These are phyloP conservation scores for Lablab purpureus DNA, from an alignment of 306 rosid species.

Conservation along the genomic window DNA sequence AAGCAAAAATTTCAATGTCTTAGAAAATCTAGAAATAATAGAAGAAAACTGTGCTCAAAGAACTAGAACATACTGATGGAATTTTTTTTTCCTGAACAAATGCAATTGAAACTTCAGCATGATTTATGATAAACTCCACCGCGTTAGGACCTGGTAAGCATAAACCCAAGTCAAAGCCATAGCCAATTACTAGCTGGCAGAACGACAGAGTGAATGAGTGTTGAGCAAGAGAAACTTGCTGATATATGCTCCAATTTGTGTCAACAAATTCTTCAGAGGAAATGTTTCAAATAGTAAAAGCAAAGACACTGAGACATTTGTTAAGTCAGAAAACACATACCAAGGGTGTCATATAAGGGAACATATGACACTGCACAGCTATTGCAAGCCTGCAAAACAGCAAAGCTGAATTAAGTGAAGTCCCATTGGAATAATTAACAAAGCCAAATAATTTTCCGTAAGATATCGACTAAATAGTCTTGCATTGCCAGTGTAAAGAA, in stretches of 20 bases:
- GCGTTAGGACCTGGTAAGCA: slow-evolving; percentile 82
- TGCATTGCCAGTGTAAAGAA: neutral
- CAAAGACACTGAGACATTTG: slow-evolving; percentile 16
- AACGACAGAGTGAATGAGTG: neutral
- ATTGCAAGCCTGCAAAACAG: slow-evolving; percentile 76
- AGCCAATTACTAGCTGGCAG: slow-evolving; percentile 1
- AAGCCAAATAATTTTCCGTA: neutral
- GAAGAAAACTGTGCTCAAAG: slow-evolving; percentile 1
- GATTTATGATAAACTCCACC: slow-evolving; percentile 88
- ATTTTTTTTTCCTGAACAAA: slow-evolving; percentile 91
- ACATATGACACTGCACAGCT: slow-evolving; percentile 77
- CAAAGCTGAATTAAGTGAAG: slow-evolving; percentile 7
- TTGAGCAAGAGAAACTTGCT: neutral
- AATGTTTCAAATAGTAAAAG: slow-evolving; percentile 9
- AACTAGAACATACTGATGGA: slow-evolving; percentile 71
- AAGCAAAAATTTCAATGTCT: neutral
- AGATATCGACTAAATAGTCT: neutral
- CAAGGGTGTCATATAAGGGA: slow-evolving; percentile 88
- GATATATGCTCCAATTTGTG: neutral
- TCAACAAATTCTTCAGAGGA: slow-evolving; percentile 8
- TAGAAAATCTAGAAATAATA: slow-evolving; percentile 1
- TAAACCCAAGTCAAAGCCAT: slow-evolving; percentile 43
- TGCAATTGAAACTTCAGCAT: slow-evolving; percentile 92
- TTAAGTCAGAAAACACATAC: slow-evolving; percentile 49
- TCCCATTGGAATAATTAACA: slow-evolving; percentile 8